Base-by-base conservation (phyloP, 2,329 filamentous ascomycete genomes). In the Fusarium hainanense region DNA sequence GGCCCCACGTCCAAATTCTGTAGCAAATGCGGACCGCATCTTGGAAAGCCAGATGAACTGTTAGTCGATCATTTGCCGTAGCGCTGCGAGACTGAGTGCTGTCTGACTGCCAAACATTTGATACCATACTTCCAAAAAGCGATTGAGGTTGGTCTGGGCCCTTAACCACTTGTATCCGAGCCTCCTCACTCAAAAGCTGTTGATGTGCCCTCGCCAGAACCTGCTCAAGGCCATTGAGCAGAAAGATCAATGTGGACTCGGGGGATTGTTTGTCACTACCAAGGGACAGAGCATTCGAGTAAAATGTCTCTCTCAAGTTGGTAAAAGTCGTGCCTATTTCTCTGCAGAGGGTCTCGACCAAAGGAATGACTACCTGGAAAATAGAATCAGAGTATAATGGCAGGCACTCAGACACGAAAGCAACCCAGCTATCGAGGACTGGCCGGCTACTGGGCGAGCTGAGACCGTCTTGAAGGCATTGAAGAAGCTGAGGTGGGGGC, bases 81-180 rank as follows among this genome's bases (percentile, higher is more conserved):
- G 91, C 89, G 63, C 90, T 93, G 50, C 94, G 90, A n/a, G 89
- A 87, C 65, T 94, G 92, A 3, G 87, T 89, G 1, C 88, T 85
- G 63, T 98, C 94, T 1, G 92, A 88, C 40, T 93, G 87, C 77
- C 97, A 97, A 0, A 97, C 93, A 2, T 93, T 93, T 1, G 94
- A 96, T 3, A 97, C 93, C 89, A 98, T 97, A 72, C 93, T 97
- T 46, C 94, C 94, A 75, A 98, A 97, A 77, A 98, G 95, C 7
- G 93, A 91, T 76, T 94, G 93, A 16, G 91, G 89, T 71, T 93
- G 92, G 75, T 97, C 93, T 23, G 93, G 93, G 63, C 89, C 91
- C 81, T 97, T 97, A 44, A 86, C 83, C 34, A 88, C 82, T 58
- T 90, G 88, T 44, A 86, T 85, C 67, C 88, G 89, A 42, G 89